Evolutionary conservation across 805 yeast genomes (phyloP).

Genomic region (Candida takata): DNA sequence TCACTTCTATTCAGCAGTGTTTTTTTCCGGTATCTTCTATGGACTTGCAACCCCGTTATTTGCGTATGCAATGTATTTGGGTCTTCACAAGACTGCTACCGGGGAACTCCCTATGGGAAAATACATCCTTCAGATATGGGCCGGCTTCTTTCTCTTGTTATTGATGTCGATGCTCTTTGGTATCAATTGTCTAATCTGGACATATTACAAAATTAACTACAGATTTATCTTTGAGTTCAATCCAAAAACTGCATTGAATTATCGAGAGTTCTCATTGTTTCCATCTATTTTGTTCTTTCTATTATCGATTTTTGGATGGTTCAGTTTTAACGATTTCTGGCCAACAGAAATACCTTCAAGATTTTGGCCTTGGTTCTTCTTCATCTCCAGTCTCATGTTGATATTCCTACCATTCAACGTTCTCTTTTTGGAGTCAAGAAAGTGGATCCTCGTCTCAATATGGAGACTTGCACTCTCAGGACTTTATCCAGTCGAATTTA

Average conservation of each 20-base stretch:
- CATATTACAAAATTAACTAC: conserved; percentile 71
- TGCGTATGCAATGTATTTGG: conserved; percentile 48
- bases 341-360: conserved; percentile 51
- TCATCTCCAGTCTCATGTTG: conserved; percentile 43
- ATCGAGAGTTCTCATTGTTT: conserved; percentile 55
- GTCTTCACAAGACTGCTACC: conserved; percentile 35
- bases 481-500: conserved; percentile 87
- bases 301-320: conserved; percentile 60
- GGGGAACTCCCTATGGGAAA: conserved; percentile 46
- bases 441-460: conserved; percentile 67
- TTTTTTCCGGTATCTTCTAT: conserved; percentile 56
- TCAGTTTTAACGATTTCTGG: conserved; percentile 69
- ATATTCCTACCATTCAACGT: conserved; percentile 57
- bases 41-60: conserved; percentile 71
- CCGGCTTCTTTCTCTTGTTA: conserved; percentile 67
- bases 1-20: conserved; percentile 36
- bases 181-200: conserved; percentile 68
- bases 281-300: conserved; percentile 54
- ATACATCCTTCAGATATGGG: conserved; percentile 82
- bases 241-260: conserved; percentile 57
- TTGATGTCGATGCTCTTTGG: conserved; percentile 60
- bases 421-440: conserved; percentile 55
- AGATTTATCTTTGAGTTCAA: conserved; percentile 88
- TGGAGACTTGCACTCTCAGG: conserved; percentile 78
- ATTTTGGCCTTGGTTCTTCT: conserved; percentile 75